A percentile compares a stretch with the other conserved stretches of the same genome.
phyloP scores from a whole-genome alignment of 2,329 filamentous ascomycete species.

The Fusarium sterilihyphosum region DNA sequence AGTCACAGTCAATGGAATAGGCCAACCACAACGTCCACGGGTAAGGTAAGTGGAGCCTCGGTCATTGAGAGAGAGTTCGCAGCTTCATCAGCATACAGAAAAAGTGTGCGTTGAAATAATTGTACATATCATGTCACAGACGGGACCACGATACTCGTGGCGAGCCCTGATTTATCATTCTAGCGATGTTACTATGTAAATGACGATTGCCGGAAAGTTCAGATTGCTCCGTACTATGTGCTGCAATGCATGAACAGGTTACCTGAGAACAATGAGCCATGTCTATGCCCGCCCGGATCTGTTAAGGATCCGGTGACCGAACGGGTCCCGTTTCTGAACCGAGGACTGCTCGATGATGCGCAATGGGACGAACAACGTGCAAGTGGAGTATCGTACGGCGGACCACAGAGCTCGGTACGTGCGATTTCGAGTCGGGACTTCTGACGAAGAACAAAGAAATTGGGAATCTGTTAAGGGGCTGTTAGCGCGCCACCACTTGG shows the following conservation, averaged over 20 bases:
- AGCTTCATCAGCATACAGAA: not conserved
- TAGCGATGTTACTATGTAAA: not conserved
- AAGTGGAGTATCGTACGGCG: conserved; percentile 23
- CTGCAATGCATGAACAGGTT: conserved; percentile 9
- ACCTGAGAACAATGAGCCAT: not conserved
- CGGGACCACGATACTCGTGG: not conserved
- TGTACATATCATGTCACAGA: not conserved
- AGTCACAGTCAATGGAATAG: not conserved
- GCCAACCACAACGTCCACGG: not conserved
- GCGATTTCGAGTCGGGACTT: conserved; percentile 25
- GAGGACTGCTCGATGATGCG: conserved; percentile 2
- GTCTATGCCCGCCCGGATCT: conserved; percentile 21
- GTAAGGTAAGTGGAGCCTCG: not conserved
- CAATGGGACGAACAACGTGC: conserved; percentile 18
- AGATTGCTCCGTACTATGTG: not conserved
- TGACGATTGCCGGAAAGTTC: not conserved
- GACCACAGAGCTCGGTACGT: conserved; percentile 34
- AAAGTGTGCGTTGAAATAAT: not conserved
- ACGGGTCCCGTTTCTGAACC: not conserved
- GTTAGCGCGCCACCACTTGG: conserved; percentile 38
- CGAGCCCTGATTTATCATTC: not conserved
- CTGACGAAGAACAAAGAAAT: conserved; percentile 37
- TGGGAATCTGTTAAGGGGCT: conserved; percentile 41
- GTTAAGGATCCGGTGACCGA: conserved; percentile 24
- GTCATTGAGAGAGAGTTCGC: not conserved